Conservation (phyloP, 345 rosid species). For the Balakata baccata region DNA sequence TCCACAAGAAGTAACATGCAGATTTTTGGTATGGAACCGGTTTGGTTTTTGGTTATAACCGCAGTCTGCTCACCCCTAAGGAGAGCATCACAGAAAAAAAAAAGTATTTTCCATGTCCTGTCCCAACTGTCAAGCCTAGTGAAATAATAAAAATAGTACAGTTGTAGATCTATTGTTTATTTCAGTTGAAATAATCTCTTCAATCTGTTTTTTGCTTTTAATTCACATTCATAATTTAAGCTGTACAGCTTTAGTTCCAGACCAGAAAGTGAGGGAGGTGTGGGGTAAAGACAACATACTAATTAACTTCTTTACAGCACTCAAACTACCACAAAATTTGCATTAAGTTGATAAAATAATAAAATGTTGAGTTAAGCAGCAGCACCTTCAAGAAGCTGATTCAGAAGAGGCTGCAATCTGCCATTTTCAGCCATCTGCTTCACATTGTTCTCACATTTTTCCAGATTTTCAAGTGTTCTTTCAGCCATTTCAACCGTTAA, state of each 20-base stretch:
- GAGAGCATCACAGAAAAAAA: neutral
- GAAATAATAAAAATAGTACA: neutral
- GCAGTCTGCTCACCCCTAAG: too few relatives aligned
- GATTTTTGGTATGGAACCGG: too few relatives aligned
- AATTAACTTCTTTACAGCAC: neutral
- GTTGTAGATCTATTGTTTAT: neutral
- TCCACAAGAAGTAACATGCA: too few relatives aligned
- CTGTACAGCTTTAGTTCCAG: neutral
- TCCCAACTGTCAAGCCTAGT: neutral
- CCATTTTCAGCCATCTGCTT: conserved; percentile 89
- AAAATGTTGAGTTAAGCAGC: conserved; percentile 10
- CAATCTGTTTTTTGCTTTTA: neutral
- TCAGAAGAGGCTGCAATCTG: conserved; percentile 75
- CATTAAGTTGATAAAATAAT: conserved; percentile 15
- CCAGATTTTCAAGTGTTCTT: conserved; percentile 71
- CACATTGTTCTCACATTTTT: conserved; percentile 73
- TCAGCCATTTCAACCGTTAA: conserved; percentile 86
- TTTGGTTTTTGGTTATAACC: too few relatives aligned
- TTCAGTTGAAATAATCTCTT: neutral
- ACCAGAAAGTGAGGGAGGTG: neutral
- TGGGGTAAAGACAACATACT: neutral
- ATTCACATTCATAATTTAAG: neutral
- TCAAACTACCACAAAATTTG: conserved; percentile 3
- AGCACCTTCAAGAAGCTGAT: conserved; percentile 80
- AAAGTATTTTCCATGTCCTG: neutral